Percentiles rank a stretch among this genome's conserved stretches.
These are phyloP conservation scores for Phyllosticta ampelicida DNA, from an alignment of 2,329 filamentous ascomycete genomes.

Conservation along the genomic window DNA sequence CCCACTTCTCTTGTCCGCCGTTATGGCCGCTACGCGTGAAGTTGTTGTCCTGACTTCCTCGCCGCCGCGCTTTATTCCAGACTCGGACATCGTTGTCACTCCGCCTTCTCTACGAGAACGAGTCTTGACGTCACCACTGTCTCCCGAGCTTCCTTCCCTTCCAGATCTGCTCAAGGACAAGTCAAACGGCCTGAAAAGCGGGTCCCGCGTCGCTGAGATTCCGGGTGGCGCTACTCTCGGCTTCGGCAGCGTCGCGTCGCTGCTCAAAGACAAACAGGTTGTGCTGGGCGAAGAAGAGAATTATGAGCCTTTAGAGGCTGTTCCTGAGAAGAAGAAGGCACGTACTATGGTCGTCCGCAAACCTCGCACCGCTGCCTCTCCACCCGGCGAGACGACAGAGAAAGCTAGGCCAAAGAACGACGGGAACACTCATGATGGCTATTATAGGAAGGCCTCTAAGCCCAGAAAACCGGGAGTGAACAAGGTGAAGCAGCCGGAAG, in stretches of 20 bases:
- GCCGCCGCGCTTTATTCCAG: slow-evolving; percentile 11
- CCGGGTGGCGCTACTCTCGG: slow-evolving; percentile 19
- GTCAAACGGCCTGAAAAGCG: slow-evolving; percentile 17
- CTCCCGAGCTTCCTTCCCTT: slow-evolving; percentile 18
- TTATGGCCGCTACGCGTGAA: slow-evolving; percentile 7
- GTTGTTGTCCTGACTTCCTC: slow-evolving; percentile 23
- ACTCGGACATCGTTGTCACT: slow-evolving; percentile 5
- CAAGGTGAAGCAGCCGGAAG: slow-evolving; percentile 12
- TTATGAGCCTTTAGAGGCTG: slow-evolving; percentile 10
- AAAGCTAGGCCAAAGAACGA: not conserved
- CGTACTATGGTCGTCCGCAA: not conserved
- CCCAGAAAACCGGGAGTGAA: slow-evolving; percentile 22
- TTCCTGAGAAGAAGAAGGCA: not conserved
- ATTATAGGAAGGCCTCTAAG: slow-evolving; percentile 17
- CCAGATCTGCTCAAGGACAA: slow-evolving; percentile 13
- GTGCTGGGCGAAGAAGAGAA: slow-evolving; percentile 13
- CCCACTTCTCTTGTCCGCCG: not conserved
- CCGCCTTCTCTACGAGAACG: not conserved
- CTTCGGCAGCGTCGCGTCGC: slow-evolving; percentile 23
- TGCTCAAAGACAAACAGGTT: slow-evolving; percentile 22
- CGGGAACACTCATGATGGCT: not conserved
- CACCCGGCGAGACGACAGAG: not conserved
- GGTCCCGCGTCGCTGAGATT: slow-evolving; percentile 19
- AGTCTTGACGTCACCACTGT: slow-evolving; percentile 11
- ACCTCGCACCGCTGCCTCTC: not conserved